Evolutionary conservation across 345 rosid species (phyloP).

Genomic region (Eucalyptus caleyi): DNA sequence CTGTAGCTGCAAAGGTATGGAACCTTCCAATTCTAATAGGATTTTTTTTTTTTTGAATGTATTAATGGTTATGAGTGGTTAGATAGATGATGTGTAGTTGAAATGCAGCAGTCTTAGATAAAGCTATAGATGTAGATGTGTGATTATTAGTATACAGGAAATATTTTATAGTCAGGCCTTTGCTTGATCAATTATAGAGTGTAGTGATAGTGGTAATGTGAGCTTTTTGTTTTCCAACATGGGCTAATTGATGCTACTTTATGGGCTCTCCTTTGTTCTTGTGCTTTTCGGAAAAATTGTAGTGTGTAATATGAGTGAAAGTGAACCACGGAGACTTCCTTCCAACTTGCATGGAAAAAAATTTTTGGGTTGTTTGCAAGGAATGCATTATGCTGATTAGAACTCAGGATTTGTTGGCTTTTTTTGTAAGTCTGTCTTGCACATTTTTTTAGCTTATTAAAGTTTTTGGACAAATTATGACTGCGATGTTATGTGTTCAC

Average conservation of each 20-base stretch:
- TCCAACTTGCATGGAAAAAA: too few relatives aligned
- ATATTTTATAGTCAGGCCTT: neutral
- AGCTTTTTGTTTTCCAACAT: neutral
- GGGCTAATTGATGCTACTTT: neutral
- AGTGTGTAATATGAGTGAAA: too few relatives aligned
- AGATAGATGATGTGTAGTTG: neutral
- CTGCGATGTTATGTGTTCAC: neutral
- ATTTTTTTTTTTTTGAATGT: neutral
- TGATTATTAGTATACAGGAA: neutral
- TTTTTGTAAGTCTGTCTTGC: neutral
- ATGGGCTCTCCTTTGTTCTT: neutral
- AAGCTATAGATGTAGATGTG: neutral
- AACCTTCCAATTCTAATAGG: neutral
- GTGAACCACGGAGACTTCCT: too few relatives aligned
- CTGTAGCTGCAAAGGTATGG: constrained; percentile 41
- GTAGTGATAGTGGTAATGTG: neutral
- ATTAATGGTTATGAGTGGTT: neutral
- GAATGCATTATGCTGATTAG: neutral
- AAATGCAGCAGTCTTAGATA: neutral
- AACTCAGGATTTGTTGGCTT: neutral
- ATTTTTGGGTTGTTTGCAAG: neutral
- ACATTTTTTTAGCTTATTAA: neutral
- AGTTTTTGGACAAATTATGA: neutral
- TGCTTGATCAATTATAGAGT: neutral
- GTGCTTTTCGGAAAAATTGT: neutral